Conservation (phyloP, 108 stramenopile genomes). For the Mediolabrus comicus region DNA sequence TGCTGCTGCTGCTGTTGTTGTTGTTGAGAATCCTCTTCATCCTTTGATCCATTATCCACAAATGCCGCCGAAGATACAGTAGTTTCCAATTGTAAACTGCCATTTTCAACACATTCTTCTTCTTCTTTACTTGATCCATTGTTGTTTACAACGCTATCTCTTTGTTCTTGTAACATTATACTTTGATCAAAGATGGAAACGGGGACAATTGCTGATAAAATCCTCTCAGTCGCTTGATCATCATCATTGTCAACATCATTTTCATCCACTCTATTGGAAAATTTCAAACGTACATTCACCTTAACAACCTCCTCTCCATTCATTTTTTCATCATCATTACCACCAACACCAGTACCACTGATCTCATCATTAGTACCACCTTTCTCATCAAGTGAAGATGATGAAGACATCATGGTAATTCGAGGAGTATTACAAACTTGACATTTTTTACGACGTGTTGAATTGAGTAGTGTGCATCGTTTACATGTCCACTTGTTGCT, state of each 20-base stretch:
- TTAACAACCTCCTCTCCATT: no score
- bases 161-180: not conserved
- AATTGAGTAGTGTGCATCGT: constrained; percentile 32
- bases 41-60: no score
- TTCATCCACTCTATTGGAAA: no score
- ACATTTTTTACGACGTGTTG: constrained; percentile 32
- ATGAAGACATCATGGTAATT: constrained; percentile 9
- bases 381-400: constrained; percentile 10
- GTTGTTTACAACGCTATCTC: not conserved
- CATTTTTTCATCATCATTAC: no score
- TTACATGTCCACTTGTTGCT: constrained; percentile 24
- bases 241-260: not conserved
- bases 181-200: not conserved
- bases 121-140: not conserved
- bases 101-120: no score
- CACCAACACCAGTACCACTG: no score
- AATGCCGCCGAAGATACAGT: no score
- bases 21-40: not conserved
- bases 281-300: no score
- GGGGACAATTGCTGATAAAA: not conserved
- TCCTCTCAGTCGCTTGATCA: not conserved
- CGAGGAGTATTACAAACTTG: constrained; percentile 28
- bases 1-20: no score
- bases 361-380: not conserved
- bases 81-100: no score